Conservation (phyloP, 768 basidiomycete species). For the Lactarius psammicola region DNA sequence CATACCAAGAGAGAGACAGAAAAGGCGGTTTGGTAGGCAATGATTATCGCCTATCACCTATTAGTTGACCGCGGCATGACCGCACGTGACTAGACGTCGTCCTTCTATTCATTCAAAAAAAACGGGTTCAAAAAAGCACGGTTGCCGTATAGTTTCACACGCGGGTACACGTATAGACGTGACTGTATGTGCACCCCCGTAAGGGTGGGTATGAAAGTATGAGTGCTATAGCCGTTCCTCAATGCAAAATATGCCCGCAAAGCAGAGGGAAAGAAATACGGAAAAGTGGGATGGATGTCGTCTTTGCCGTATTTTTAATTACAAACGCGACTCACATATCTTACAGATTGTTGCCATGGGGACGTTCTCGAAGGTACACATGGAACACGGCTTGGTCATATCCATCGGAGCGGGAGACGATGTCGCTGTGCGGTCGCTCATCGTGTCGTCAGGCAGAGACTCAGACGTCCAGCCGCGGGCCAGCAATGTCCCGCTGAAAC, state of each 20-base stretch:
- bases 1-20: not conserved
- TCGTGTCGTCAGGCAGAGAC: conserved; percentile 26
- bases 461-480: conserved; percentile 42
- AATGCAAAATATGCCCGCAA: not conserved
- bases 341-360: conserved; percentile 29
- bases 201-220: not conserved
- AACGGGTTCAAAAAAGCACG: no score
- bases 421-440: conserved; percentile 27
- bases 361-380: conserved; percentile 27
- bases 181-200: not conserved
- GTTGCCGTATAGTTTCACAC: not conserved
- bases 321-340: conserved; percentile 35
- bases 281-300: not conserved
- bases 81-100: not conserved
- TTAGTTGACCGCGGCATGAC: no score
- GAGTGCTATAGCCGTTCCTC: not conserved
- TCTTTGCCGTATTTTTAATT: not conserved
- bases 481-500: conserved; percentile 73
- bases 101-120: not conserved
- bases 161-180: not conserved
- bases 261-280: not conserved
- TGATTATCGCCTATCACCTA: no score
- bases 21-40: no score
- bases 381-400: conserved; percentile 19
- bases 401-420: conserved; percentile 26